Base-by-base conservation (phyloP, 805 yeast species). In the Cyberlindnera nakhonratchasimensis region DNA sequence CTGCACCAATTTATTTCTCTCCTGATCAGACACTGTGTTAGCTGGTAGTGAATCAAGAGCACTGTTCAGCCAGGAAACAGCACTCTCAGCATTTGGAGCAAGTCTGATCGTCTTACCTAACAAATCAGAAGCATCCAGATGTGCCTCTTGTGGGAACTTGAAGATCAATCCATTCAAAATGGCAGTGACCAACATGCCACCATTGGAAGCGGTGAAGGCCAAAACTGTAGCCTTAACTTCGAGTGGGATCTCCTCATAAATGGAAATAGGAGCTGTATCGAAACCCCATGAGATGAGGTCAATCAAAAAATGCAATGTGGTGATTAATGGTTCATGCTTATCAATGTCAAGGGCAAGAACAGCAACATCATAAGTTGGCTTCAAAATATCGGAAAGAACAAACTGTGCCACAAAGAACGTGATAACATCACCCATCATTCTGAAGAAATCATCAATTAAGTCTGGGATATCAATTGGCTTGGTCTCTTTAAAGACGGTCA, bases 241-340 rank as follows among this genome's bases (percentile, higher is more conserved):
- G n/a, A 67, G 71, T 10, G 84, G 81, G 32, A 80, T 76, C 17
- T 65, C 65, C 17, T 72, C 76, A 40, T 75, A 72, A 30, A 82
- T 73, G 7, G 95, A 82, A 16, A 86, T 72, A 5, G 96, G 96
- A 2, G 96, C 89, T 9, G 75, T 69, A 21, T 75, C 82, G 50
- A 82, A 77, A 1, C 96, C 96, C 91, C 95, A 90, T 6, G 89
- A 77, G 18, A 86, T 64, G 26, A 88, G 70, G 60, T 93, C 99
- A 50, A 86, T 82, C 52, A 90, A 63, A 60, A 78, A 88, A 56
- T 87, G 89, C 43, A 90, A 65, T 16, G 82, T 77, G 3, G 88
- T 71, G 30, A 74, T 68, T 44, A 88, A 67, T 4, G 96, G 82
- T 47, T 85, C 93, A 45, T 71, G 72, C 56, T 87, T 89, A 46